These are phyloP conservation scores for Hypomontagnella monticulosa DNA, from an alignment of 495 filamentous ascomycete genomes.

Conservation along the genomic window DNA sequence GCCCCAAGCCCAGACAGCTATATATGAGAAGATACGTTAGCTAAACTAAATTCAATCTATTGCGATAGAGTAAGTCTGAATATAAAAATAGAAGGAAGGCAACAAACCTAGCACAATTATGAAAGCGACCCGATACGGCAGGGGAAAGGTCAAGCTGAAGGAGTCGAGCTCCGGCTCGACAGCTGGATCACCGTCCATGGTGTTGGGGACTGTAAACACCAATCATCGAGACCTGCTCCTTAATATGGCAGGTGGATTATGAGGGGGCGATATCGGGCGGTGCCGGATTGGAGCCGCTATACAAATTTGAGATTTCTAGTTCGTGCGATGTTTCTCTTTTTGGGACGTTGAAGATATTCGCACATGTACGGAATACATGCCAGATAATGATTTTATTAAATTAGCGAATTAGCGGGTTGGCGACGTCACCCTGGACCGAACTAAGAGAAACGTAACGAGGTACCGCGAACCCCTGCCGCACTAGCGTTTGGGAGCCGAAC, in stretches of 20 bases:
- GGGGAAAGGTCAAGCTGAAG: constrained; percentile 84
- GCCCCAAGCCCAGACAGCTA: constrained; percentile 92
- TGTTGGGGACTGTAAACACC: constrained; percentile 44
- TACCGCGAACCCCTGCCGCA: constrained; percentile 21
- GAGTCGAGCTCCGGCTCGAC: constrained; percentile 83
- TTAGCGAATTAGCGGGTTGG: constrained; percentile 8
- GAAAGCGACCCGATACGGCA: constrained; percentile 83
- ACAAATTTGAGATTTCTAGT: background rate
- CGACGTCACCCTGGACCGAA: constrained; percentile 35
- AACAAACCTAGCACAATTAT: constrained; percentile 79
- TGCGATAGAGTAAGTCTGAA: background rate
- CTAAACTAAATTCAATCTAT: background rate
- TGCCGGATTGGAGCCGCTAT: constrained; percentile 1
- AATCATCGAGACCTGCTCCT: constrained; percentile 26
- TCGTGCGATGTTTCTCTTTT: background rate
- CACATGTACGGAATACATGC: constrained; percentile 17
- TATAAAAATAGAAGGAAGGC: constrained; percentile 1
- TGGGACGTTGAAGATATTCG: constrained; percentile 8
- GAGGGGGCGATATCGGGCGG: background rate
- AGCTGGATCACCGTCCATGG: constrained; percentile 82
- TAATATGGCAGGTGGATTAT: background rate
- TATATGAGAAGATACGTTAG: constrained; percentile 7
- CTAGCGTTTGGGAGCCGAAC: constrained; percentile 14
- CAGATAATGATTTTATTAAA: constrained; percentile 30
- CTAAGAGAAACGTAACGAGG: background rate